Evolutionary conservation across 352 stramenopile genomes (phyloP).

Genomic region (Pythium rhizo-oryzae): DNA sequence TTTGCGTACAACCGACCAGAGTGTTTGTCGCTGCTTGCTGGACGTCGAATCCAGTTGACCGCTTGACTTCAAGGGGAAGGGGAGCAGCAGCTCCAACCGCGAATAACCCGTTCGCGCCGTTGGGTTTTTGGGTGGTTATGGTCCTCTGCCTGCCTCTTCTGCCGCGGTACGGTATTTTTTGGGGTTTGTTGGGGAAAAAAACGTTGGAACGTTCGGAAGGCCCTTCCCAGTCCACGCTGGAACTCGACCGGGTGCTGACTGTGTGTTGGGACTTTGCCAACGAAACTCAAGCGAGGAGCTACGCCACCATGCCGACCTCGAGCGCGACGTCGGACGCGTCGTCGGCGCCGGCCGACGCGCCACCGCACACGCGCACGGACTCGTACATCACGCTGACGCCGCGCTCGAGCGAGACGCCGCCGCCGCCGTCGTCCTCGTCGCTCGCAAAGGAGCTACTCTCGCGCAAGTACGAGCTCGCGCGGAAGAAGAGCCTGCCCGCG

Average conservation of each 20-base stretch:
- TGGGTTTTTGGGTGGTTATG: conserved; percentile 25
- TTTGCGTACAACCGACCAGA: not conserved
- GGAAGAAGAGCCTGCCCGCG: conserved; percentile 27
- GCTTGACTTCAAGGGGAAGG: conserved; percentile 17
- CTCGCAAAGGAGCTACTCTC: conserved; percentile 32
- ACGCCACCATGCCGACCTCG: not conserved
- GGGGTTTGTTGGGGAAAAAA: conserved; percentile 3
- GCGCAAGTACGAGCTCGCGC: conserved; percentile 28
- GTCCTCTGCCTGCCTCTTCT: conserved; percentile 8
- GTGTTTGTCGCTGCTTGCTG: not conserved
- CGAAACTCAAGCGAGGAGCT: not conserved
- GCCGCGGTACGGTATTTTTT: not conserved
- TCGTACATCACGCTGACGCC: conserved; percentile 38
- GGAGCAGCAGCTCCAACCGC: conserved; percentile 9
- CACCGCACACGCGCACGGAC: conserved; percentile 8
- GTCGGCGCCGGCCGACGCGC: not conserved
- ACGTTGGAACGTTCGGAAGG: not conserved
- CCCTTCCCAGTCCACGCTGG: not conserved
- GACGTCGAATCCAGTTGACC: conserved; percentile 3
- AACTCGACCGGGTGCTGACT: conserved; percentile 5
- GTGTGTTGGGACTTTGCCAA: not conserved
- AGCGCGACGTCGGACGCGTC: conserved; percentile 2
- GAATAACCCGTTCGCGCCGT: not conserved
- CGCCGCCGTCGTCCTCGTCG: conserved; percentile 26
- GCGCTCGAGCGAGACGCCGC: conserved; percentile 17